Evolutionary conservation across 2,329 filamentous ascomycete species (phyloP).

Genomic region (Bipolaris bicolor): DNA sequence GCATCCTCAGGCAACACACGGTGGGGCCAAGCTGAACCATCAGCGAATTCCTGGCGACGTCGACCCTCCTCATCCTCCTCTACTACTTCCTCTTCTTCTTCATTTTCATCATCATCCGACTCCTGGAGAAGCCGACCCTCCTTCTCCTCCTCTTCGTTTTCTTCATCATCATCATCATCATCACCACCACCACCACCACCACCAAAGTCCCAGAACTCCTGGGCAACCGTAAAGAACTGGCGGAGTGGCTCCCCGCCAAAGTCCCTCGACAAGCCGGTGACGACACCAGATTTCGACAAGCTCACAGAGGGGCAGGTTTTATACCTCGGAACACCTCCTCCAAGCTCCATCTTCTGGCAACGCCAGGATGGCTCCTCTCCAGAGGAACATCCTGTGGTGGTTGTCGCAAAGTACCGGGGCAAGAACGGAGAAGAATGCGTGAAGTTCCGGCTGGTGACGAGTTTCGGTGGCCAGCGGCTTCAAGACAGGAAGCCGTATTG

Average conservation of each 20-base stretch:
- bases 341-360: constrained; percentile 4
- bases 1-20: not conserved
- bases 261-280: not conserved
- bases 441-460: constrained; percentile 19
- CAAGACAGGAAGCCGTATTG: not conserved
- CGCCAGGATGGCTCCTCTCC: not conserved
- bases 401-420: constrained; percentile 7
- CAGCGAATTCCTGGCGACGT: not conserved
- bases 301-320: constrained; percentile 12
- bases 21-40: not conserved
- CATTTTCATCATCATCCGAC: not conserved
- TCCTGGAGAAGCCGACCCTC: not conserved
- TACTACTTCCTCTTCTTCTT: not conserved
- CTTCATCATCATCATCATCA: not conserved
- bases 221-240: constrained; percentile 4
- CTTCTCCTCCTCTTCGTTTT: not conserved
- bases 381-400: constrained; percentile 18
- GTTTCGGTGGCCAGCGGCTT: constrained; percentile 14
- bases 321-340: constrained; percentile 1
- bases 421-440: constrained; percentile 12
- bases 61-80: not conserved
- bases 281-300: constrained; percentile 3
- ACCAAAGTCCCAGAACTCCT: not conserved
- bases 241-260: constrained; percentile 1
- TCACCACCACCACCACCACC: constrained; percentile 2